Base-by-base conservation (phyloP, 1,284 basidiomycete genomes). In the Ceratobasidium sp. region DNA sequence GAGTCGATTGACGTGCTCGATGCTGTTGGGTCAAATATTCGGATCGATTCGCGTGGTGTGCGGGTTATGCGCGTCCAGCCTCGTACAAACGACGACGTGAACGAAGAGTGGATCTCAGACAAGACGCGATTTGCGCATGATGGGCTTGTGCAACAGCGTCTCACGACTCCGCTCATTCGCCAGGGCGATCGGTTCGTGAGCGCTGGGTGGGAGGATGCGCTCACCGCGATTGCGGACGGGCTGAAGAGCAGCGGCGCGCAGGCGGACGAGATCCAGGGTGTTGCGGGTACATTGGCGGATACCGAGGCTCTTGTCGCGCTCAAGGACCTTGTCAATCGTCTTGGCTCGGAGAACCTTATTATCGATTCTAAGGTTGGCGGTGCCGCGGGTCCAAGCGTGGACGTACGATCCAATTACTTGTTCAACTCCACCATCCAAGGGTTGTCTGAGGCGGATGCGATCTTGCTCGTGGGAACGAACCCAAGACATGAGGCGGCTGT, bases 101-200 rank as follows among this genome's bases (percentile, higher is more conserved):
- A 99, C 82, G 98, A 99, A 85, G 98, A 99, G 83, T 99, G 98
- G 97, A 98, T 99, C 82, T 96, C 90, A 82, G 97, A 99, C 88
- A 99, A 99, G 88, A 97, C 97, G 1, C 93, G 98, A 75, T 97
- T 95, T 82, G 94, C 97, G 1, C 93, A 95, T 81, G 98, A 99
- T 79, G 98, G 98, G 50, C 88, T 99, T 64, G 91, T 91, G 79
- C 97, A 95, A 87, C 98, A 99, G 82, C 92, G 97, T 44, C 85
- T 99, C 78, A 98, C 96, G 16, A 92, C 91, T 0, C 98, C 98
- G 8, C 87, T 99, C 47, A 85, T 98, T 79, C 94, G 96, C 81
- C 87, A 92, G 78, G 96, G 94, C 47, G 95, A 97, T 82, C 90
- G 95, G 55, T 99, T 99, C 80, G 92, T 97, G 35, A 84, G 94